Conservation (phyloP, 1,284 basidiomycete genomes). For the Baeospora myosura region DNA sequence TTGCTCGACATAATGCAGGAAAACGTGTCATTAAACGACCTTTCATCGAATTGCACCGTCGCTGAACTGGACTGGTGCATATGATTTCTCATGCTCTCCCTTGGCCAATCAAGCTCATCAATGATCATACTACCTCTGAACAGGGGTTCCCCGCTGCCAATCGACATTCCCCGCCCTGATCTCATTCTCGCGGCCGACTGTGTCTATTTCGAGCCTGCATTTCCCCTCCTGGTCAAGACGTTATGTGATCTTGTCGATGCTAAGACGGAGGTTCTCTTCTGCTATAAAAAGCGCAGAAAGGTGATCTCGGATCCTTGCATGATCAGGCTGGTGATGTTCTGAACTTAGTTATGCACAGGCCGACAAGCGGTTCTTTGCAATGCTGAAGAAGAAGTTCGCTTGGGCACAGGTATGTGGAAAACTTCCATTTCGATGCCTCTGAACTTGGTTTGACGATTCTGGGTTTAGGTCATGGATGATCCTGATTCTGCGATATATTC, state of each 20-base stretch:
- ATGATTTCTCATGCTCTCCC: slow-evolving; percentile 16
- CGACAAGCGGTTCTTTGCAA: slow-evolving; percentile 81
- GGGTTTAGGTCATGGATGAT: slow-evolving; percentile 42
- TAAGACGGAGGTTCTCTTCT: slow-evolving; percentile 72
- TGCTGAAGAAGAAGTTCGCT: slow-evolving; percentile 79
- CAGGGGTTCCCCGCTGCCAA: slow-evolving; percentile 51
- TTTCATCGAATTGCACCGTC: slow-evolving; percentile 46
- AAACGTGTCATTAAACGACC: slow-evolving; percentile 62
- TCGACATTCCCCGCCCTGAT: slow-evolving; percentile 43
- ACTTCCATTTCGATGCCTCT: too few relatives aligned
- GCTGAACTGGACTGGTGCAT: slow-evolving; percentile 77
- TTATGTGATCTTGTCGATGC: slow-evolving; percentile 56
- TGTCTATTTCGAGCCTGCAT: slow-evolving; percentile 94
- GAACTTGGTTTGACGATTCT: neutral
- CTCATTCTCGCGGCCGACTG: slow-evolving; percentile 86
- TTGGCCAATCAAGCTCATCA: slow-evolving; percentile 5
- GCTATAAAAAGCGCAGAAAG: slow-evolving; percentile 92
- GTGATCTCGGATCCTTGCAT: too few relatives aligned
- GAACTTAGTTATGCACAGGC: slow-evolving; percentile 45
- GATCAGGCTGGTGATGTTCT: neutral
- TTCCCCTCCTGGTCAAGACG: slow-evolving; percentile 81
- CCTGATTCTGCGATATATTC: slow-evolving; percentile 42
- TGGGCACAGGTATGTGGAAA: slow-evolving; percentile 60
- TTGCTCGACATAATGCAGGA: slow-evolving; percentile 68
- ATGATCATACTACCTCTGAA: slow-evolving; percentile 6